Evolutionary conservation across 495 filamentous ascomycete species (phyloP), one percentile per base, ranked within the genome.

Genomic region (Penicillium parvum): DNA sequence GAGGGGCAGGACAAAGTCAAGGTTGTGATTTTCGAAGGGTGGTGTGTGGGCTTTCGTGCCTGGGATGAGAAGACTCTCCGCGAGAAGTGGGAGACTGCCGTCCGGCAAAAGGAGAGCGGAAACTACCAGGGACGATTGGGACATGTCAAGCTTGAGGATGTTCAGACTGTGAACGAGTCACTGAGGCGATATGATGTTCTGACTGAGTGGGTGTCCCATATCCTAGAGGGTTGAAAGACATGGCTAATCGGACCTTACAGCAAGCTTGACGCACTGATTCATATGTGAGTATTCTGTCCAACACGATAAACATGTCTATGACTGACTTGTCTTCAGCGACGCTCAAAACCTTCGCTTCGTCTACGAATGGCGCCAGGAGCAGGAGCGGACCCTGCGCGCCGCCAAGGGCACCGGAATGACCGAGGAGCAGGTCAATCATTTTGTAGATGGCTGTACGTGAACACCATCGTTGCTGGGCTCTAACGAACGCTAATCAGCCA

Each of bases 311-410:
- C 10, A 7, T 21, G 32, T n/a, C 15, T 26, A 4, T n/a, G 36
- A 34, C 36, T 50, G 21, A 51, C 9, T 20, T 12, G 3, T 12
- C n/a, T 36, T 25, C 29, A 83, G 78, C 46, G 91, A 97, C 57
- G 86, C 91, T 8, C 75, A 85, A 57, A 68, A 94, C 43, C 74
- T 72, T 11, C 70, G 72, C 41, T 94, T 74, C 53, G 91, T 96
- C 27, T 97, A 96, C 58, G 80, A 78, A 45, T 96, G 91, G 91
- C 81, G 91, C 12, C 64, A 80, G 41, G 71, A 97, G 60, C 88
- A 94, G 60, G 91, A 97, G 63, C 73, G 69, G 17, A 73, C 71
- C 37, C 68, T 96, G 50, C 73, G 85, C 12, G 66, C 63, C 9
- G 58, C 72, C 32, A 86, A 74, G 55, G 83, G 84, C 17, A 71